Evolutionary conservation across 352 stramenopile species (phyloP), one percentile per base, ranked within the genome.

Genomic region (Pythium phragmitis): DNA sequence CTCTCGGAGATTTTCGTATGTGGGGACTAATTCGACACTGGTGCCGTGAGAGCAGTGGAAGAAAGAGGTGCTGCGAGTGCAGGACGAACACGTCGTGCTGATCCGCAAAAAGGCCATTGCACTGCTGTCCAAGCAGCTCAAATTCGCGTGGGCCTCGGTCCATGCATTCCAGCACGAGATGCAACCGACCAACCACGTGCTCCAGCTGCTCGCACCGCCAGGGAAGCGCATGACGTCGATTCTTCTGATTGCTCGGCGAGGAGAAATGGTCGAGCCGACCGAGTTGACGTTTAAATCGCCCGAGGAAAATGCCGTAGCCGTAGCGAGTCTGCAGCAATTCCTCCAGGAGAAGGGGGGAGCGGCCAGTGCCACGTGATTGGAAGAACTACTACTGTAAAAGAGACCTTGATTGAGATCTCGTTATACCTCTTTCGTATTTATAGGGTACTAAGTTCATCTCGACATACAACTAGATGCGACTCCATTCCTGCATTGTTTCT

Each of bases 131-230:
- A 74, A 72, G 52, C 72, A 75, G 17, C 56, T 63, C 55, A 74
- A 67, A 28, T 60, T 77, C 23, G 67, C 51, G 21, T 79, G 66
- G 72, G 47, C 61, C 16, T 48, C 51, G 13, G 55, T 82, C 51
- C 63, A 73, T 13, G 74, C 63, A 6, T 71, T 82, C 34, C 74
- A 79, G 48, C 72, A 79, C 48, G 74, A 82, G 30, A 28, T 69
- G 26, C 59, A 63, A 16, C 65, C 65, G 4, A 68, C 65, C 11
- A 54, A 63, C 45, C 57, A 60, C 8, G 51, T 70, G 7, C 57
- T 58, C 2, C 62, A 80, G 73, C 49, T 69, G 19, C 54, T 69
- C 16, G 63, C 72, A 11, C 61, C 67, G 28, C 54, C 55, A n/a
- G 55, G 63, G 3, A 46, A 45, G 19, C 63, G 65, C n/a, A 72